Evolutionary conservation across 2,329 filamentous ascomycete genomes (phyloP), one percentile per base, ranked within the genome.

Genomic region (Emmonsiellopsis sp.): DNA sequence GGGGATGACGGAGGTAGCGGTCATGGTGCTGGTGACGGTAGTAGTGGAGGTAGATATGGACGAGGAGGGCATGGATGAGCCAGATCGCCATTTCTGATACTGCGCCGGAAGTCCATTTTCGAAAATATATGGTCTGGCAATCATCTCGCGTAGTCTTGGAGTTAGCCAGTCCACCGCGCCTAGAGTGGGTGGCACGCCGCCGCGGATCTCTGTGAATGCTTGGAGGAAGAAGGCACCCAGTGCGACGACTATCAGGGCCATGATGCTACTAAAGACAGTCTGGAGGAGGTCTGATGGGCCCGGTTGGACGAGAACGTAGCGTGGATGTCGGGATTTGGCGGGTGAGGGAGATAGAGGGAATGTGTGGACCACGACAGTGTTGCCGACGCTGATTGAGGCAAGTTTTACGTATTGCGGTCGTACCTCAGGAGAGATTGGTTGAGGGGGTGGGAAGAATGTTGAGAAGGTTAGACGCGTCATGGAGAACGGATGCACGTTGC

Each of bases 331-430:
- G 8, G 74, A 74, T n/a, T 64, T 58, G 2, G 68, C 61, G 6
- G 73, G 71, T 36, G 66, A 68, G 8, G 71, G 71, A 5, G 71
- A 66, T 5, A 95, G 78, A 0, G 88, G 84, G 57, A 95, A 83
- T 40, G 82, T 86, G 68, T 95, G 88, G 31, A 95, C 84, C 33
- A 86, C 82, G 42, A 90, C 82, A 0, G 84, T 87, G 66, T 90
- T 91, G 56, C 83, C 85, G 61, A 94, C 83, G 48, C 86, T 89
- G 42, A 88, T 86, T 46, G 87, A 91, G 33, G 88, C 90, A 3
- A 95, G 80, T 61, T 87, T 88, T 60, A 94, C 73, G 62, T 82
- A 82, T 61, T 84, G 79, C 13, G 80, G 75, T 39, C 67, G 64
- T 49, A 71, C 72, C 52, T 72, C 67, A 61, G 74, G 65, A 2